Evolutionary conservation across 495 filamentous ascomycete genomes (phyloP).

Genomic region (Lophiotrema nucula): DNA sequence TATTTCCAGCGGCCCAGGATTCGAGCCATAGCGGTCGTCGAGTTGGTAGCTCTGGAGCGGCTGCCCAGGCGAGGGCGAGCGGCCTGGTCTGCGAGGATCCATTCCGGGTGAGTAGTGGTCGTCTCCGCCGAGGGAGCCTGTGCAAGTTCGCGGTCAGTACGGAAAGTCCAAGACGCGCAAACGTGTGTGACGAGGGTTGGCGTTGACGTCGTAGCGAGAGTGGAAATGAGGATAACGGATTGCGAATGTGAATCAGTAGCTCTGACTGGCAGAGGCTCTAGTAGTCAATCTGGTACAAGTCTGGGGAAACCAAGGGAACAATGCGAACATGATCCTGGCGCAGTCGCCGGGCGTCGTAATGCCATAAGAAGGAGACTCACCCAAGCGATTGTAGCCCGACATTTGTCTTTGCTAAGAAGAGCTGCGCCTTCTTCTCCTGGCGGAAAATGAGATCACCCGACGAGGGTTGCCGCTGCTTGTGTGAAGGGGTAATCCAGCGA

Average conservation of each 20-base stretch:
- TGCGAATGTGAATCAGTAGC: background rate
- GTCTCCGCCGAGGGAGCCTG: conserved; percentile 16
- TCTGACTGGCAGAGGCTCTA: conserved; percentile 1
- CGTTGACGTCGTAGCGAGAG: conserved; percentile 1
- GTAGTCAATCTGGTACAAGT: background rate
- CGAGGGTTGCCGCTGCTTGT: background rate
- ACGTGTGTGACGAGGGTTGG: conserved; percentile 8
- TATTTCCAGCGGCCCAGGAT: conserved; percentile 32
- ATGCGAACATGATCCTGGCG: background rate
- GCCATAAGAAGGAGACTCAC: conserved; percentile 16
- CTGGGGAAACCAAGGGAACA: conserved; percentile 12
- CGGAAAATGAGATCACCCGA: conserved; percentile 17
- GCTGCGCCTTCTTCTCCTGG: background rate
- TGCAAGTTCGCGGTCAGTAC: conserved; percentile 4
- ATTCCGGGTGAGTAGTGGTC: conserved; percentile 28
- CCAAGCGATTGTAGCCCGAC: conserved; percentile 31
- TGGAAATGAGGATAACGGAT: background rate
- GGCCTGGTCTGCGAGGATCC: conserved; percentile 34
- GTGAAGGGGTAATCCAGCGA: conserved; percentile 10
- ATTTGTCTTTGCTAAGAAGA: conserved; percentile 1
- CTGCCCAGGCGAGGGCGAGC: conserved; percentile 33
- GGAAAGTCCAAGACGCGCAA: conserved; percentile 8
- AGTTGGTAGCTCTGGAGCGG: conserved; percentile 33
- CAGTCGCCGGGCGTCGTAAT: conserved; percentile 21
- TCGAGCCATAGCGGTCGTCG: conserved; percentile 24